Evolutionary conservation across 2,329 filamentous ascomycete species (phyloP).

Genomic region (Exophiala alcalophila): DNA sequence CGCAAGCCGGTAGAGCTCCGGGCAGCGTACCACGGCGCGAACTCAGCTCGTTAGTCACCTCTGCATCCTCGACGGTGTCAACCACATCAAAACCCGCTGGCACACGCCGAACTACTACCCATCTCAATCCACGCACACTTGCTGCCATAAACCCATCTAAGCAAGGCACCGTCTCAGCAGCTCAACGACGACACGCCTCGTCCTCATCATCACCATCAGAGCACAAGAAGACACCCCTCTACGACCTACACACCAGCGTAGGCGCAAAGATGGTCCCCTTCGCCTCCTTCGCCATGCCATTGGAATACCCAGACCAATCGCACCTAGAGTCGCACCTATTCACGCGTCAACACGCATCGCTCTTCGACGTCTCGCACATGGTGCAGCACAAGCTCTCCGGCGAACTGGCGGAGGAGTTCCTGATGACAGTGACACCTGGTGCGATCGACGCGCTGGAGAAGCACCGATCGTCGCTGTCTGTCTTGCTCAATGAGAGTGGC

Average conservation of each 20-base stretch:
- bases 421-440: slow-evolving; percentile 80
- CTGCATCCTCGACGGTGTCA: slow-evolving; percentile 1
- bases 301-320: slow-evolving; percentile 76
- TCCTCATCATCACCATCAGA: slow-evolving; percentile 5
- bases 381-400: slow-evolving; percentile 82
- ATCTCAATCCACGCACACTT: too few species aligned
- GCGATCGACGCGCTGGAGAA: slow-evolving; percentile 61
- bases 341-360: slow-evolving; percentile 79
- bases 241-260: slow-evolving; percentile 72
- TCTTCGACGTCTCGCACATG: slow-evolving; percentile 98
- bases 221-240: slow-evolving; percentile 62
- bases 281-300: slow-evolving; percentile 86
- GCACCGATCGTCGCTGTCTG: slow-evolving; percentile 78
- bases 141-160: too few species aligned
- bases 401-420: slow-evolving; percentile 72
- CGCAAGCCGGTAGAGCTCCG: slow-evolving; percentile 1
- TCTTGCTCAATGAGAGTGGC: slow-evolving; percentile 76
- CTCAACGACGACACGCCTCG: slow-evolving; percentile 15
- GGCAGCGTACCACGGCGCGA: slow-evolving; percentile 2
- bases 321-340: slow-evolving; percentile 84
- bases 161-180: neutral
- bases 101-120: too few species aligned
- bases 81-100: too few species aligned
- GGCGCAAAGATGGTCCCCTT: slow-evolving; percentile 97
- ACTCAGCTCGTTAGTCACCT: slow-evolving; percentile 13